phyloP scores from a whole-genome alignment of 2,329 filamentous ascomycete species.

The Cladosporium austrohemisphaericum region DNA sequence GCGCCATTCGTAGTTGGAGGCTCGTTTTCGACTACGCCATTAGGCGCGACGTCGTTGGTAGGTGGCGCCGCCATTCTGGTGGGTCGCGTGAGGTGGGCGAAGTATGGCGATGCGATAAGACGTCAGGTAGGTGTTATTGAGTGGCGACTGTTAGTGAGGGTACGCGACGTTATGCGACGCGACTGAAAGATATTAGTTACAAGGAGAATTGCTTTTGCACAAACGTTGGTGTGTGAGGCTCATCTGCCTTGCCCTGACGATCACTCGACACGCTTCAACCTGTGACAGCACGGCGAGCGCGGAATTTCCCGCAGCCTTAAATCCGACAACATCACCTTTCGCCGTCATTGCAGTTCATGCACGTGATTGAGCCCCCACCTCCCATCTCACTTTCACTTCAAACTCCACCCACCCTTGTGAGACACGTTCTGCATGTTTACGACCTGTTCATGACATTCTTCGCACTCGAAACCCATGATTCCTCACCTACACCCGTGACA shows the following conservation, averaged over 20 bases:
- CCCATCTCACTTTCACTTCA: not conserved
- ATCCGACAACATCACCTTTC: not conserved
- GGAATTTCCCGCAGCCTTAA: constrained; percentile 1
- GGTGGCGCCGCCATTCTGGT: constrained; percentile 16
- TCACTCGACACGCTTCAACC: constrained; percentile 2
- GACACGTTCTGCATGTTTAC: too few relatives aligned
- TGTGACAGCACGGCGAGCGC: not conserved
- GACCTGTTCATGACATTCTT: too few relatives aligned
- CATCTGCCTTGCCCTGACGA: constrained; percentile 5
- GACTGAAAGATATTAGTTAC: too few relatives aligned
- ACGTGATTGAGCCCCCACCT: constrained; percentile 5
- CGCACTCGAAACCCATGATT: not conserved
- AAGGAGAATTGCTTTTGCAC: too few relatives aligned
- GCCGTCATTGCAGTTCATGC: not conserved
- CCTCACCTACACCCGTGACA: not conserved
- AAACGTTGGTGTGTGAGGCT: too few relatives aligned
- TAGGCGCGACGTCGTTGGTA: not conserved
- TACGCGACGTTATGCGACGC: too few relatives aligned
- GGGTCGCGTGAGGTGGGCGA: not conserved
- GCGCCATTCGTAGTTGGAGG: constrained; percentile 20
- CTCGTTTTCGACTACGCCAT: constrained; percentile 1
- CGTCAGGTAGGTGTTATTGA: too few relatives aligned
- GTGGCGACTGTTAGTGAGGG: constrained; percentile 4
- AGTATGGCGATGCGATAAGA: too few relatives aligned
- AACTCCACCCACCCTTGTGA: too few relatives aligned